These are phyloP conservation scores for Penicillium cinerascens DNA, from an alignment of 495 filamentous ascomycete species.

Conservation along the genomic window DNA sequence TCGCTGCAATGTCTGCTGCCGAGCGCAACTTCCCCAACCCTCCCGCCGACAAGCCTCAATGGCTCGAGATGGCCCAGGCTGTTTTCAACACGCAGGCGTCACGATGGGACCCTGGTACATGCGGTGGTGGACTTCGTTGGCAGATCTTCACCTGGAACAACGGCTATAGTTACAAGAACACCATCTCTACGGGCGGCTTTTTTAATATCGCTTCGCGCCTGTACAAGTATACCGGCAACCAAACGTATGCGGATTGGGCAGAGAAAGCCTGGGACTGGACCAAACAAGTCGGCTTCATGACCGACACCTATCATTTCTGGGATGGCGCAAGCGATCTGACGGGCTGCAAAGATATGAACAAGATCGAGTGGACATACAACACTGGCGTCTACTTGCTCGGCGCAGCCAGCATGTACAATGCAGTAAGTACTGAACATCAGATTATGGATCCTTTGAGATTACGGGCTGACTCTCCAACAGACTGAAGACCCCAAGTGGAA, in stretches of 20 bases:
- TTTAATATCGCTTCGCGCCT: conserved; percentile 76
- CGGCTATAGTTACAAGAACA: conserved; percentile 80
- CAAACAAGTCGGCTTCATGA: conserved; percentile 57
- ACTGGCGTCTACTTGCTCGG: conserved; percentile 36
- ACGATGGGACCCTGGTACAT: conserved; percentile 68
- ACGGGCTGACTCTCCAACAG: conserved; percentile 11
- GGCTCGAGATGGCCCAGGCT: conserved; percentile 77
- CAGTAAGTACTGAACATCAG: conserved; percentile 17
- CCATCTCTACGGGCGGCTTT: conserved; percentile 76
- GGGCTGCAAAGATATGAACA: conserved; percentile 37
- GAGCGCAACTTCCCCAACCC: conserved; percentile 69
- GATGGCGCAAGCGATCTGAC: conserved; percentile 58
- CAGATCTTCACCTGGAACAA: conserved; percentile 79
- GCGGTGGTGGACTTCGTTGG: conserved; percentile 74
- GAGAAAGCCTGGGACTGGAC: conserved; percentile 74
- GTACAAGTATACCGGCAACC: conserved; percentile 70
- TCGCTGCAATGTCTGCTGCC: conserved; percentile 76
- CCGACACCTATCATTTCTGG: conserved; percentile 55
- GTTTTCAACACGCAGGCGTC: conserved; percentile 71
- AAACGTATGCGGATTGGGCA: conserved; percentile 76
- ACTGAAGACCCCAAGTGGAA: conserved; percentile 51
- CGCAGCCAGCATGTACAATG: conserved; percentile 40
- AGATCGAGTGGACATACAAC: conserved; percentile 41
- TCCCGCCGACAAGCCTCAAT: conserved; percentile 55
- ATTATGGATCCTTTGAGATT: not conserved